Evolutionary conservation across 192 early-diverging fungal species (phyloP).

Genomic region (Diversispora epigaea): DNA sequence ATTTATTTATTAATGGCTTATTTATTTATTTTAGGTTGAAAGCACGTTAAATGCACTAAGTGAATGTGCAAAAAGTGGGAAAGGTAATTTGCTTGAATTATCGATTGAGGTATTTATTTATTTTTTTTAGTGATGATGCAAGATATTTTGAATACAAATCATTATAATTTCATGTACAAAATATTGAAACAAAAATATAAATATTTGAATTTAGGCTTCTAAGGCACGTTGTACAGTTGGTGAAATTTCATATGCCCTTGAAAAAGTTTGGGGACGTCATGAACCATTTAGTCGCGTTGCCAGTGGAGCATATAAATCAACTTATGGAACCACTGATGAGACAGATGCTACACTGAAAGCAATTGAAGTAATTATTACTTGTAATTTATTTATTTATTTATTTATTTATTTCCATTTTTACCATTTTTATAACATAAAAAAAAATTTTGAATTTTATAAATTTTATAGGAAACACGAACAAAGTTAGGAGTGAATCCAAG

Average conservation of each 20-base stretch:
- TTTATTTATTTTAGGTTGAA: conserved; percentile 38
- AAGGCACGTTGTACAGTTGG: conserved; percentile 80
- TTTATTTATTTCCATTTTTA: background rate
- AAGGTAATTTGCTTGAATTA: conserved; percentile 73
- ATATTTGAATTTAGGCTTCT: conserved; percentile 55
- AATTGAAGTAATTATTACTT: conserved; percentile 44
- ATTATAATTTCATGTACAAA: background rate
- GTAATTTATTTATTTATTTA: background rate
- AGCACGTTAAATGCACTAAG: conserved; percentile 64
- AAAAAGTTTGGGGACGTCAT: conserved; percentile 82
- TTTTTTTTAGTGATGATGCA: background rate
- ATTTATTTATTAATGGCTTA: background rate
- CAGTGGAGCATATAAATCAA: conserved; percentile 81
- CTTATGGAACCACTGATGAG: conserved; percentile 69
- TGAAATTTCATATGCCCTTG: conserved; percentile 80
- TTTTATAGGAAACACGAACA: background rate
- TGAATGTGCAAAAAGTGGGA: conserved; percentile 59
- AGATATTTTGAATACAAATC: too few species aligned
- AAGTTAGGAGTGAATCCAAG: conserved; percentile 77
- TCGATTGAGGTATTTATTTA: conserved; percentile 57
- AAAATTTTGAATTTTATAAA: background rate
- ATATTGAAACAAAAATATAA: background rate
- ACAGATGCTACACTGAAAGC: conserved; percentile 62
- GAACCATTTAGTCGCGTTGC: conserved; percentile 78
- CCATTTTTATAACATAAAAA: background rate